Percentiles rank a stretch among this genome's conserved stretches.
Conservation (phyloP, 1,284 basidiomycete genomes). For the Ganoderma resinaceum region DNA sequence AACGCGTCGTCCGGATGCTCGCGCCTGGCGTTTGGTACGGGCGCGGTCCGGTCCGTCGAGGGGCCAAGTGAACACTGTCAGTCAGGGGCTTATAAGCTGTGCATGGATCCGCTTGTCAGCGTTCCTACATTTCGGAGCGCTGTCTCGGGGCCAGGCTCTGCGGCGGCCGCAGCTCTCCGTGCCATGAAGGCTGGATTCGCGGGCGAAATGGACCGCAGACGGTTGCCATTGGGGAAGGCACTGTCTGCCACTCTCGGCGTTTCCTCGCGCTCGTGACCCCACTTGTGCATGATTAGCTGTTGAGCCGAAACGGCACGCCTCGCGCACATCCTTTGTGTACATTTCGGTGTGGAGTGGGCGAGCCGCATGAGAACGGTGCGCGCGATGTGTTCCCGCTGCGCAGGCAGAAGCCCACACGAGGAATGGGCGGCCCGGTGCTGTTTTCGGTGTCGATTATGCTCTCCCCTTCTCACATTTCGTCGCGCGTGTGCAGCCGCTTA, state of each 20-base stretch:
- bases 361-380: background rate
- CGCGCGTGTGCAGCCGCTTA: background rate
- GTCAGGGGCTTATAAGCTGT: background rate
- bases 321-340: background rate
- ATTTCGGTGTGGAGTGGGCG: background rate
- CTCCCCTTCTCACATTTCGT: background rate
- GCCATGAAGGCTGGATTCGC: background rate
- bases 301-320: constrained; percentile 1
- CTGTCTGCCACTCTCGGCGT: background rate
- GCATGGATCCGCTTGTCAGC: background rate
- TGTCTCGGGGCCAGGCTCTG: background rate
- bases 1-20: background rate
- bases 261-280: background rate
- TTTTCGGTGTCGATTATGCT: background rate
- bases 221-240: background rate
- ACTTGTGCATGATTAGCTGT: background rate
- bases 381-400: constrained; percentile 2
- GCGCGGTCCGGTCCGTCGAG: background rate
- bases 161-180: background rate
- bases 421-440: background rate
- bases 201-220: background rate
- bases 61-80: background rate
- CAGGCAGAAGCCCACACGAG: background rate
- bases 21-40: background rate
- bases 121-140: constrained; percentile 1